Percentiles rank a stretch among this genome's conserved stretches.
phyloP scores from a whole-genome alignment of 148 eudicot species.

The Cornus controversa region DNA sequence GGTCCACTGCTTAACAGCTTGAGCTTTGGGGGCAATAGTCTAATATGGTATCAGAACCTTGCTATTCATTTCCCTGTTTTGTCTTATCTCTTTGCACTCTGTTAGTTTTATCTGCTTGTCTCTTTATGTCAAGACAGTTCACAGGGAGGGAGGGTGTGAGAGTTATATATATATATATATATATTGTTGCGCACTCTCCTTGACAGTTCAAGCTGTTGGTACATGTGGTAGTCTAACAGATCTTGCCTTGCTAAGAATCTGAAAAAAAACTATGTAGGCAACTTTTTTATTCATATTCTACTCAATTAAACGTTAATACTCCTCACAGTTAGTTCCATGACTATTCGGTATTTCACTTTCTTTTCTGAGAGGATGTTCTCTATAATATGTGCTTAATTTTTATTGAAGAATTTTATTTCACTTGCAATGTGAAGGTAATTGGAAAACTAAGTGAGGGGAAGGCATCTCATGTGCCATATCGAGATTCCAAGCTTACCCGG shows the following conservation, averaged over 20 bases:
- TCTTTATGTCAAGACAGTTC: no score
- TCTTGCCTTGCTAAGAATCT: not conserved
- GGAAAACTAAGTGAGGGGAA: slow-evolving; percentile 99
- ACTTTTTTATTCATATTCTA: not conserved
- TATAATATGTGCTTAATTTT: not conserved
- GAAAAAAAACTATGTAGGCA: not conserved
- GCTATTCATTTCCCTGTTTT: no score
- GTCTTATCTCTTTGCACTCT: no score
- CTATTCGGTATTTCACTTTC: slow-evolving; percentile 5
- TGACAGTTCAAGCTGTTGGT: no score
- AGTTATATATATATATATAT: no score
- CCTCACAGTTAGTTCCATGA: not conserved
- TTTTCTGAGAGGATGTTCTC: not conserved
- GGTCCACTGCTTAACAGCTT: no score
- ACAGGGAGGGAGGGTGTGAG: no score
- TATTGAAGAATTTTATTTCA: slow-evolving; percentile 11
- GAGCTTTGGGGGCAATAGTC: no score
- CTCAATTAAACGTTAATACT: not conserved
- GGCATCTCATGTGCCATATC: slow-evolving; percentile 91
- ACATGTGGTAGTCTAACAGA: no score
- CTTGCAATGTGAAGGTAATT: slow-evolving; percentile 62
- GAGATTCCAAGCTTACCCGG: slow-evolving; percentile 98
- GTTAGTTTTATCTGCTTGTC: no score
- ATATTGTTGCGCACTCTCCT: no score
- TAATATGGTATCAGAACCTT: no score